Conservation (phyloP, 2,329 filamentous ascomycete genomes). For the Neoascochyta sp. region DNA sequence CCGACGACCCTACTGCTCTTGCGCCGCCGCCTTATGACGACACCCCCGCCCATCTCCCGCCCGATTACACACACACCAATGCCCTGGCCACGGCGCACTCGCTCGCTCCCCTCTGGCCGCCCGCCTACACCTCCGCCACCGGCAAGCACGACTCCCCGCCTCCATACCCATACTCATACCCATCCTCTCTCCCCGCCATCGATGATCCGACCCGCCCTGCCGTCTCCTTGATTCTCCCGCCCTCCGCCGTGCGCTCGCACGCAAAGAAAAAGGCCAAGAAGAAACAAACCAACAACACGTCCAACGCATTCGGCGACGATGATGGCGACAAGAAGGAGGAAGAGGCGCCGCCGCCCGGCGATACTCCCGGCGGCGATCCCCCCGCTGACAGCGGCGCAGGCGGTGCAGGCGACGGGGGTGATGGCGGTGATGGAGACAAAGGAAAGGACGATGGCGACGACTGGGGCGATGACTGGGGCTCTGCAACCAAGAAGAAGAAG, state of each 20-base stretch:
- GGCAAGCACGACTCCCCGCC: too few species aligned
- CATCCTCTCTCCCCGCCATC: too few species aligned
- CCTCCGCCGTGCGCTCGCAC: slow-evolving; percentile 49
- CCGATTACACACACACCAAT: slow-evolving; percentile 45
- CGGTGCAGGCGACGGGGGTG: slow-evolving; percentile 33
- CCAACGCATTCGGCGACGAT: slow-evolving; percentile 41
- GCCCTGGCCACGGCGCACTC: slow-evolving; percentile 39
- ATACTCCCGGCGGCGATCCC: slow-evolving; percentile 32
- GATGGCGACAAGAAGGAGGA: slow-evolving; percentile 48
- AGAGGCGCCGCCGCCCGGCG: slow-evolving; percentile 39
- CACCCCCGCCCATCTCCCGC: slow-evolving; percentile 42
- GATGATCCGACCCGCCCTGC: too few species aligned
- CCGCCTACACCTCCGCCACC: too few species aligned
- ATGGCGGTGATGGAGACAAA: slow-evolving; percentile 33
- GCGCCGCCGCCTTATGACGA: slow-evolving; percentile 47
- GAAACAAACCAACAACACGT: slow-evolving; percentile 6
- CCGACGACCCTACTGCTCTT: too few species aligned
- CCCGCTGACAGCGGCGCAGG: slow-evolving; percentile 36
- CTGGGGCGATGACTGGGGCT: slow-evolving; percentile 27
- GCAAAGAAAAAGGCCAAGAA: slow-evolving; percentile 51
- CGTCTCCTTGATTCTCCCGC: too few species aligned
- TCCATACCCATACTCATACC: too few species aligned
- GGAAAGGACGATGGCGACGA: slow-evolving; percentile 36
- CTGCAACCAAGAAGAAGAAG: slow-evolving; percentile 42
- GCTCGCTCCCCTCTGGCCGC: too few species aligned